Percentiles rank a stretch among this genome's conserved stretches.
These are phyloP conservation scores for Clarireedia sp. DNA, from an alignment of 2,329 filamentous ascomycete species.

Conservation along the genomic window DNA sequence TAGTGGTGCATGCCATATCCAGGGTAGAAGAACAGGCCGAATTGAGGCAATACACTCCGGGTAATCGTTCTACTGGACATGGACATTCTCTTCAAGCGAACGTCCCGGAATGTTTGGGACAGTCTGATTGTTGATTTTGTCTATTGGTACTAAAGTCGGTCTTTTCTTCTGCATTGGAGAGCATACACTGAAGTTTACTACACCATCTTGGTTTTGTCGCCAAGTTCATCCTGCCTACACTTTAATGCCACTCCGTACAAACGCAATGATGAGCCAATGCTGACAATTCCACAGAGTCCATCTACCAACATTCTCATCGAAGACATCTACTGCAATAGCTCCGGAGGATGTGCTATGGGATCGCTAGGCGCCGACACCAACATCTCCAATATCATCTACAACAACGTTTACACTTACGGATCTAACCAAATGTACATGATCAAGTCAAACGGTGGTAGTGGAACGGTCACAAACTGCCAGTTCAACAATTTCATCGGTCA, in stretches of 20 bases:
- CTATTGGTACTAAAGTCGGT: no score
- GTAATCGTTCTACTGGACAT: no score
- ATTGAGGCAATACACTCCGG: no score
- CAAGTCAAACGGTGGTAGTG: conserved; percentile 51
- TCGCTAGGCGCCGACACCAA: conserved; percentile 41
- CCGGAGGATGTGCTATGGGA: conserved; percentile 49
- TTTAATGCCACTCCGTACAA: no score
- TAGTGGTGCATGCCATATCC: no score
- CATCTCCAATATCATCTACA: conserved; percentile 46
- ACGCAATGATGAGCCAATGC: background rate
- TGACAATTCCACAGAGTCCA: conserved; percentile 34
- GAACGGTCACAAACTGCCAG: conserved; percentile 41
- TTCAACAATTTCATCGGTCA: conserved; percentile 54
- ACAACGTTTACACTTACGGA: conserved; percentile 46
- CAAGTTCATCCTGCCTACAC: no score
- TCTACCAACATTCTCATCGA: conserved; percentile 52
- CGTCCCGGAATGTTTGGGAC: no score
- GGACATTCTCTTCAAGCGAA: no score
- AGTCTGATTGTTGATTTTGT: no score
- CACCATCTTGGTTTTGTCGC: no score
- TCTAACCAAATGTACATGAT: conserved; percentile 58
- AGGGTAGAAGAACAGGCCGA: no score
- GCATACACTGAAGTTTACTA: no score
- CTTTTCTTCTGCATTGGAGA: conserved; percentile 23
- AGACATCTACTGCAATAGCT: conserved; percentile 54